Base-by-base conservation (phyloP, 2,329 filamentous ascomycete species). In the Leptographium flavum region DNA sequence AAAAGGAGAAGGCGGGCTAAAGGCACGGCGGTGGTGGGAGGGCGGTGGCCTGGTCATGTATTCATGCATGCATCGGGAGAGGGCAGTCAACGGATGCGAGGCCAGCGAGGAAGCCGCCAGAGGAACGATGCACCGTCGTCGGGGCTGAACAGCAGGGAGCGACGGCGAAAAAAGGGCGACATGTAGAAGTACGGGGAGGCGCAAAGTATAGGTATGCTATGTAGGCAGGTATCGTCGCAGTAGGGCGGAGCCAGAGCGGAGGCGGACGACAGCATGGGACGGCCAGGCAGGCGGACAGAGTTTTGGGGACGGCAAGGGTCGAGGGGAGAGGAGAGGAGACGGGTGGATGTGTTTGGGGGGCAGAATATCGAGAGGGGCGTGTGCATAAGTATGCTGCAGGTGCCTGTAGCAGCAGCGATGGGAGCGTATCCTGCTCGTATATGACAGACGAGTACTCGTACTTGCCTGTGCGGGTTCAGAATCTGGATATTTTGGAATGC, bases 11-110 rank as follows among this genome's bases (percentile, higher is more conserved):
- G 22, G 41, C 36, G 41, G 45, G 19, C 35, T 40, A 39, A 44
- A 44, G 42, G 35, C 39, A 38, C 42, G 41, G 45, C 32, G 31
- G 39, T 32, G 36, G 39, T 32, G 36, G 49, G n/a, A n/a, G n/a
- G n/a, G 46, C 31, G 33, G 48, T 42, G 49, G 37, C 46, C 45
- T 45, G 42, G 47, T 47, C 49, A 50, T 47, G 47, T 49, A 47
- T 39, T n/a, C n/a, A 35, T 33, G 35, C 23, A 38, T 39, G 32
- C 35, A 45, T 43, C 39, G 30, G 39, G 32, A 43, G 39, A 45
- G 35, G 43, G 32, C 45, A 41, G 47, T 42, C 31, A 38, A 45
- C 30, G 27, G 39, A 21, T 23, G 39, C 39, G 23, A 42, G 39
- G 39, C 39, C 23, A 43, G 41, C 21, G 32, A 43, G 41, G 30